Evolutionary conservation across 345 rosid genomes (phyloP), one percentile per base, ranked within the genome.

Genomic region (Xanthoceras sorbifolium): DNA sequence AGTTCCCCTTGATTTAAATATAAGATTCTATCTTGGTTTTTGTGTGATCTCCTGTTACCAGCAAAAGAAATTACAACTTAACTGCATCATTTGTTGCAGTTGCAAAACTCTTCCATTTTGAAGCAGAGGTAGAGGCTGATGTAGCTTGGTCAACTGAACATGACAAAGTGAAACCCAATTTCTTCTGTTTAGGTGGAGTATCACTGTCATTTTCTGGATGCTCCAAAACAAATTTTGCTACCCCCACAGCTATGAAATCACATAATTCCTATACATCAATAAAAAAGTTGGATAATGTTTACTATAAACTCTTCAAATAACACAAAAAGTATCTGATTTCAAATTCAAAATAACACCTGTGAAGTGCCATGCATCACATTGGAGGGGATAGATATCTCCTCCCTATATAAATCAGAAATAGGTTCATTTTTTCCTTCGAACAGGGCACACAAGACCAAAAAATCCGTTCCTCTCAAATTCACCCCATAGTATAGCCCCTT

Each of bases 401-500:
- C 84, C 77, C 87, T 81, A 3, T 74, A 80, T 3, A 92, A 62
- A 64, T 86, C 86, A 46, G 86, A 83, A 9, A 90, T 36, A 14
- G 93, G 90, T 61, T 87, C 88, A 59, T 83, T 76, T 38, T 84
- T 87, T 28, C 93, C 92, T 31, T 78, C 83, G 50, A 89, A 85
- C 18, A 77, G 75, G 1, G 88, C 94, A 62, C 90, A 83, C 60
- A 86, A 64, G 28, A 89, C 54, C 62, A 86, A 9, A 36, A 90
- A 77, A 64, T 80, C 76, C 34, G 79, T 84, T 52, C 81, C 88
- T 76, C 89, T 73, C 83, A 89, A 67, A 78, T 84, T 89, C 73
- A 89, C 72, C 38, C 93, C 97, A 77, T 86, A 89, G 63, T 74
- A 88, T n/a, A 83, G 48, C 1, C 93, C 94, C 64, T 84, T 83